A percentile compares a stretch with the other conserved stretches of the same genome.
Evolutionary conservation across 371 early-diverging fungal genomes (phyloP).

Genomic region (Capillidium heterosporum): DNA sequence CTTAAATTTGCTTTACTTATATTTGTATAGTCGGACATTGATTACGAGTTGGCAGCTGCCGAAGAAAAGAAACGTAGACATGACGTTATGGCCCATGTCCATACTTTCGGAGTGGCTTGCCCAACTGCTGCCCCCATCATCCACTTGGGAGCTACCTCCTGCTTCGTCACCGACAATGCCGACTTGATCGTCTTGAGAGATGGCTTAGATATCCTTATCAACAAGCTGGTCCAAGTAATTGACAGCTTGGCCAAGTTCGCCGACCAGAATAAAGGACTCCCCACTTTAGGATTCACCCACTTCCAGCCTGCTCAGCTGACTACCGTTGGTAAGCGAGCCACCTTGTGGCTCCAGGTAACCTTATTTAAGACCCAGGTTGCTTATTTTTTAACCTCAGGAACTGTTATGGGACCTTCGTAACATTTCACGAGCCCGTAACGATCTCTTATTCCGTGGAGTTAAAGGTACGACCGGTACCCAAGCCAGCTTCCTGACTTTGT

Average conservation of each 20-base stretch:
- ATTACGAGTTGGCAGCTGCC: slow-evolving; percentile 70
- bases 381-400: slow-evolving; percentile 28
- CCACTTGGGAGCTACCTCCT: slow-evolving; percentile 94
- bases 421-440: slow-evolving; percentile 69
- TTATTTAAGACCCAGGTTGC: neutral
- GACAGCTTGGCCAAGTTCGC: slow-evolving; percentile 67
- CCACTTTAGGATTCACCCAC: slow-evolving; percentile 95
- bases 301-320: slow-evolving; percentile 96
- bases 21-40: slow-evolving; percentile 14
- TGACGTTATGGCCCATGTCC: slow-evolving; percentile 98
- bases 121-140: slow-evolving; percentile 89
- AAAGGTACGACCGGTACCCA: slow-evolving; percentile 99
- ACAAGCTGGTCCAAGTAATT: slow-evolving; percentile 70
- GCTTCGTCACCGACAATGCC: slow-evolving; percentile 94
- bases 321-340: slow-evolving; percentile 95
- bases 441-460: slow-evolving; percentile 86
- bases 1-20: neutral
- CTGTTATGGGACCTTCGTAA: slow-evolving; percentile 90
- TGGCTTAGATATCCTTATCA: slow-evolving; percentile 76
- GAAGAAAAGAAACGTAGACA: slow-evolving; percentile 91
- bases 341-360: slow-evolving; percentile 65
- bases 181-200: slow-evolving; percentile 90
- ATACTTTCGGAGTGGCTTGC: slow-evolving; percentile 80
- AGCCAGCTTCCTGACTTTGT: slow-evolving; percentile 89
- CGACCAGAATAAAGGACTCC: slow-evolving; percentile 55